Evolutionary conservation across 1,284 basidiomycete species (phyloP).

Genomic region (Pseudozyma hubeiensis): DNA sequence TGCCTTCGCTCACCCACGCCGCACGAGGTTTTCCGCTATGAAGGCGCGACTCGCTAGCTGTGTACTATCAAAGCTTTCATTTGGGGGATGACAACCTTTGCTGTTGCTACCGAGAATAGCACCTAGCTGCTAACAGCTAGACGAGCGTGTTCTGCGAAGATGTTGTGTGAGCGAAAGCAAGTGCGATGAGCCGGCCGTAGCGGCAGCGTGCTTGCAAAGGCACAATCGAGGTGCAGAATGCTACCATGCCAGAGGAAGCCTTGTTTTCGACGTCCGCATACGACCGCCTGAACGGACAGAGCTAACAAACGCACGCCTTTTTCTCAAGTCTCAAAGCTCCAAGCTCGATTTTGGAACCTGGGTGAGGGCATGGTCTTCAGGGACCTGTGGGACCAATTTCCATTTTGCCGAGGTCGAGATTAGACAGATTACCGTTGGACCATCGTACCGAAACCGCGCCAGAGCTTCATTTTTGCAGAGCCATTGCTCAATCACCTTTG

Average conservation of each 20-base stretch:
- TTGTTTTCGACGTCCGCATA: slow-evolving; percentile 4
- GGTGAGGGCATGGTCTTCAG: not conserved
- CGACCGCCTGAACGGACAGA: too few relatives aligned
- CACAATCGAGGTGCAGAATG: too few relatives aligned
- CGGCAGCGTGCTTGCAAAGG: too few relatives aligned
- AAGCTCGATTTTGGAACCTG: slow-evolving; percentile 2
- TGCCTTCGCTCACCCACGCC: not conserved
- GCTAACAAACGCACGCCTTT: slow-evolving; percentile 5
- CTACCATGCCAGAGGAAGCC: slow-evolving; percentile 6
- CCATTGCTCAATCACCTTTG: not conserved
- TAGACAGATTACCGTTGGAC: not conserved
- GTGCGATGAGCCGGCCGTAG: too few relatives aligned
- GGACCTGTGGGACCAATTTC: not conserved
- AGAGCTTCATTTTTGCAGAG: slow-evolving; percentile 20
- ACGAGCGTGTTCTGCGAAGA: too few relatives aligned
- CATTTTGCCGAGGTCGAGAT: slow-evolving; percentile 18
- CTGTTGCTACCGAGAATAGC: too few relatives aligned
- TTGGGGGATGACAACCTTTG: too few relatives aligned
- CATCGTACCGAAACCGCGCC: slow-evolving; percentile 11
- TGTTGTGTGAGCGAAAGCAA: too few relatives aligned
- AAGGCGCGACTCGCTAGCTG: too few relatives aligned
- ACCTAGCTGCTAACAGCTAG: too few relatives aligned
- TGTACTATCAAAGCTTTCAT: too few relatives aligned
- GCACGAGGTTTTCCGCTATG: slow-evolving; percentile 9
- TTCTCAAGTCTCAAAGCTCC: not conserved